phyloP scores from a whole-genome alignment of 768 basidiomycete genomes.

The Naganishia onofrii region DNA sequence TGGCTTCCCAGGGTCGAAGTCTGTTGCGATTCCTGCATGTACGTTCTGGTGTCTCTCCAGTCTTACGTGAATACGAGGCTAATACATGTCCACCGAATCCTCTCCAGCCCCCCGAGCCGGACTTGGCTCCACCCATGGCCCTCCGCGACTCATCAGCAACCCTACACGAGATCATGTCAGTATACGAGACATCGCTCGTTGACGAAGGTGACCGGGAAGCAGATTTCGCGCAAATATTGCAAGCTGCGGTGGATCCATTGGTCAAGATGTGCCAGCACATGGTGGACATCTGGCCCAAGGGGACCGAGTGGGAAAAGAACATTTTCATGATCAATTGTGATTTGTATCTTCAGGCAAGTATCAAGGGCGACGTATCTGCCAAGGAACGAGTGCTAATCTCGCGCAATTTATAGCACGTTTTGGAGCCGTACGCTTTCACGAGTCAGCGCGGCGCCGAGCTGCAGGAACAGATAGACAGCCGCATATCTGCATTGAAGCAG shows the following conservation, averaged over 20 bases:
- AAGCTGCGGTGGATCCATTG: conserved; percentile 80
- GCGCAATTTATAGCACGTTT: conserved; percentile 39
- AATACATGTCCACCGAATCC: background rate
- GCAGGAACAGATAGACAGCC: conserved; percentile 62
- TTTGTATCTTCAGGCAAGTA: conserved; percentile 71
- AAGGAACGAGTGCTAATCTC: too few relatives aligned
- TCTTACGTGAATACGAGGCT: too few relatives aligned
- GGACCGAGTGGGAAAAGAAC: conserved; percentile 66
- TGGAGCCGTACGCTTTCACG: conserved; percentile 48
- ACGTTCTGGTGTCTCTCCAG: conserved; percentile 29
- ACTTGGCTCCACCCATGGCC: conserved; percentile 70
- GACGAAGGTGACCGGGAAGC: conserved; percentile 60
- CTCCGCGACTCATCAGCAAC: conserved; percentile 80
- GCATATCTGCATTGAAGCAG: conserved; percentile 66
- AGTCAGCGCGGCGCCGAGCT: conserved; percentile 58
- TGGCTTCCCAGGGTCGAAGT: conserved; percentile 75
- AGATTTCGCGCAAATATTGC: conserved; percentile 70
- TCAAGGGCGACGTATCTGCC: too few relatives aligned
- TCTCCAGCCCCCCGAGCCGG: conserved; percentile 58
- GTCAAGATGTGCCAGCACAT: conserved; percentile 69
- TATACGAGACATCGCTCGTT: conserved; percentile 81
- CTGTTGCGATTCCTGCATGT: conserved; percentile 57
- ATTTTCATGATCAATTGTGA: conserved; percentile 85
- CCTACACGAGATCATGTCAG: conserved; percentile 80
- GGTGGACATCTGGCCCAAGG: conserved; percentile 56